Conservation (phyloP, 108 stramenopile genomes). For the Skeletonema potamos region DNA sequence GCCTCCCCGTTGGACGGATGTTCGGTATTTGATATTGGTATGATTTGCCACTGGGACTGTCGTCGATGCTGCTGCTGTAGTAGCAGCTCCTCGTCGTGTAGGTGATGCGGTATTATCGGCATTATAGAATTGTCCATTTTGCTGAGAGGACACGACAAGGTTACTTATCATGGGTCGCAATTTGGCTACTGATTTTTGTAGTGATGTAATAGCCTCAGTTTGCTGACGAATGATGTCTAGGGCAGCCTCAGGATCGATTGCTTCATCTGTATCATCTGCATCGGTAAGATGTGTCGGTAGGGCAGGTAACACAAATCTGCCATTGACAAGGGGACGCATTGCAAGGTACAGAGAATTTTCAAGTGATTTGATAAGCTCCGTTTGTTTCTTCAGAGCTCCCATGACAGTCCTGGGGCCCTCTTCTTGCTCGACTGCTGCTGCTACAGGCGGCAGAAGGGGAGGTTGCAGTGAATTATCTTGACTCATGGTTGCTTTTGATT, state of each 20-base stretch:
- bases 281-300: neutral
- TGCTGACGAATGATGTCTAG: neutral
- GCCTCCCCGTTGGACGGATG: neutral
- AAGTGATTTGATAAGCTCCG: neutral
- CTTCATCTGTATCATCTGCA: neutral
- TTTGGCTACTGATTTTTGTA: neutral
- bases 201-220: neutral
- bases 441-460: neutral
- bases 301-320: neutral
- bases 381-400: neutral
- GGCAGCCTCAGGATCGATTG: neutral
- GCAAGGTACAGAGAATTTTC: neutral
- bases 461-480: neutral
- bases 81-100: neutral
- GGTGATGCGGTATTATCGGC: neutral
- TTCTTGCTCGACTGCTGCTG: neutral
- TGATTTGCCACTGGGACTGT: neutral
- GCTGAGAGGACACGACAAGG: neutral
- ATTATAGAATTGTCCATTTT: neutral
- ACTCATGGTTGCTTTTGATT: neutral
- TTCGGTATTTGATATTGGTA: neutral
- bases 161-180: neutral
- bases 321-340: neutral
- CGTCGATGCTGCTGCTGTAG: neutral
- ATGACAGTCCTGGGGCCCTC: neutral